Percentiles rank a stretch among this genome's conserved stretches.
phyloP scores from a whole-genome alignment of 2,329 filamentous ascomycete species.

The Ophiostoma himal-ulmi region DNA sequence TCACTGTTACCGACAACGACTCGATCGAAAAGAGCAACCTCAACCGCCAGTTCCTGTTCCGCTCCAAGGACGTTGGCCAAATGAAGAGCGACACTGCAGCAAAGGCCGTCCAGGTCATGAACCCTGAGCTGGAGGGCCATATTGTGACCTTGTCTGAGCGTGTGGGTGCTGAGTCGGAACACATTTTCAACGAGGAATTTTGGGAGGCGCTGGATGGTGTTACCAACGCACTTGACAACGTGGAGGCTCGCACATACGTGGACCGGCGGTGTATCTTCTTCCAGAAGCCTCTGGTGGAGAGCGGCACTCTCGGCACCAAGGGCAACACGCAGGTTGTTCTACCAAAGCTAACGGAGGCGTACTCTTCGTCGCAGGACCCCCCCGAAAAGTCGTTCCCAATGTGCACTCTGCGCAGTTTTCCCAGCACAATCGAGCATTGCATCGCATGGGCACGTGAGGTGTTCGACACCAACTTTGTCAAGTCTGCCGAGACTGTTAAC shows the following conservation, averaged over 20 bases:
- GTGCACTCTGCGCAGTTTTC: constrained; percentile 96
- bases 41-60: constrained; percentile 95
- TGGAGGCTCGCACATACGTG: constrained; percentile 93
- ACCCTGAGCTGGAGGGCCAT: constrained; percentile 81
- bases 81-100: constrained; percentile 96
- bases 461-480: constrained; percentile 91
- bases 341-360: constrained; percentile 87
- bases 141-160: constrained; percentile 83
- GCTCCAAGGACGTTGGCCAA: constrained; percentile 84
- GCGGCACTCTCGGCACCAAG: constrained; percentile 96
- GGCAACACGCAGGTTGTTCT: constrained; percentile 96
- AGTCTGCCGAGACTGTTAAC: constrained; percentile 89
- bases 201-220: constrained; percentile 85
- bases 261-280: constrained; percentile 97
- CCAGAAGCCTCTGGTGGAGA: constrained; percentile 92
- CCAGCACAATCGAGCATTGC: constrained; percentile 96
- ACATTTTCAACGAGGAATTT: constrained; percentile 90
- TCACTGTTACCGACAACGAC: constrained; percentile 94
- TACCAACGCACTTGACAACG: constrained; percentile 95
- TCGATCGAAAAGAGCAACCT: constrained; percentile 98
- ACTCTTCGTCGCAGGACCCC: constrained; percentile 90
- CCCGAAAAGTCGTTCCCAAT: constrained; percentile 98
- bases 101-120: constrained; percentile 87
- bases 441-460: constrained; percentile 97
- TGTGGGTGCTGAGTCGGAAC: constrained; percentile 85